Evolutionary conservation across 129 eudicot species (phyloP), one percentile per base, ranked within the genome.

Genomic region (Dittrichia graveolens): DNA sequence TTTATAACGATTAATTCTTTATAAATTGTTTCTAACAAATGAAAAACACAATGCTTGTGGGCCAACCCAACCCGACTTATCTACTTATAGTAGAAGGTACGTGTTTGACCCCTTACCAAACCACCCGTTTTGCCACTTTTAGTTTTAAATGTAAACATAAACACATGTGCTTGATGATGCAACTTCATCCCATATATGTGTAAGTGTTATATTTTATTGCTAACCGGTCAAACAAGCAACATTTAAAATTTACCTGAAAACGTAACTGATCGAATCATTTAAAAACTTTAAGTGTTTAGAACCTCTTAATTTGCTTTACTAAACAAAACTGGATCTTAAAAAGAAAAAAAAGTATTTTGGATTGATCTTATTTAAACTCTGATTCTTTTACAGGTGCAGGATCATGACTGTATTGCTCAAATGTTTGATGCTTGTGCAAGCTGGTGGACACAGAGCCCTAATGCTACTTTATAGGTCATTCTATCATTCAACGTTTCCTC

Each of bases 371-470:
- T 64, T 49, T 14, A 45, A 43, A 65, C 40, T 19, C 52, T 60
- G 73, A 19, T 75, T 73, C 41, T 18, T 57, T 31, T 54, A 59
- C 76, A 85, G 88, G 86, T 53, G 73, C 74, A 80, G 67, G 76
- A 77, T 75, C 52, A 45, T 43, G 82, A 78, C 44, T 61, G 54
- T 71, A 83, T 95, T 65, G 75, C 88, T 74, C 86, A 90, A 61
- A 91, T 88, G 78, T 90, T 95, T 83, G 99, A 95, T 80, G 96
- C 89, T 65, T 90, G 97, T 86, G 99, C 99, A 73, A 95, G 99
- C 82, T 95, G 99, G 99, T 95, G 99, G 99, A 95, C 99, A 6
- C 99, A 95, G 78, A 97, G 99, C 19, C 96, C 99, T 39, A 82
- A 86, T 84, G 85, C 89, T 75, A 77, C 82, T 49, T 81, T 95